These are phyloP conservation scores for Dendrobium catenatum DNA, from an alignment of 106 monocot genomes.

Conservation along the genomic window DNA sequence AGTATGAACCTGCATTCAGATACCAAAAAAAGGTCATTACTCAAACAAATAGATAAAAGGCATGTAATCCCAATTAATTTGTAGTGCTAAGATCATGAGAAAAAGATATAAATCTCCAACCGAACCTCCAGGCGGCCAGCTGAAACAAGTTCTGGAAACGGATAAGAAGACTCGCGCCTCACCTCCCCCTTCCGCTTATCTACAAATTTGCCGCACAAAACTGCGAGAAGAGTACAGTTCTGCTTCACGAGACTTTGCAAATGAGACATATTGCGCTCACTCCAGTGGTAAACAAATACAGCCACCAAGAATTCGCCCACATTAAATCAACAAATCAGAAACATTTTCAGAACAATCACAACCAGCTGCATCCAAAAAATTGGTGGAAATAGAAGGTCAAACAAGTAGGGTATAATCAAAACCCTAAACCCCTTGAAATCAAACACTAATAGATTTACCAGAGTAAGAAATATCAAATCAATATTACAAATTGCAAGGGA, in stretches of 20 bases:
- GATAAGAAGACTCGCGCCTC: conserved; percentile 19
- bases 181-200: conserved; percentile 22
- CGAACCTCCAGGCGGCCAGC: conserved; percentile 82
- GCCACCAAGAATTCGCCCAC: neutral
- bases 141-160: conserved; percentile 67
- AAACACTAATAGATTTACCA: neutral
- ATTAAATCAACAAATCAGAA: neutral
- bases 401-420: neutral
- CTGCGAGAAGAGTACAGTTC: conserved; percentile 67
- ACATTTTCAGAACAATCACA: neutral
- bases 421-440: neutral
- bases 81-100: neutral
- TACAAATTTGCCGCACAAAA: conserved; percentile 48
- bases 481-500: neutral
- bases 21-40: neutral
- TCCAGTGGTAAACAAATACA: neutral
- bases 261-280: conserved; percentile 38
- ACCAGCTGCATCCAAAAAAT: neutral
- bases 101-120: conserved; percentile 1
- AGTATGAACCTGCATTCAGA: conserved; percentile 65
- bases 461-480: neutral
- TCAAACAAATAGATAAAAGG: neutral
- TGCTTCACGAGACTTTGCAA: conserved; percentile 35
- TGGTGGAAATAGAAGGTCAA: neutral
- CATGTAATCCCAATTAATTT: neutral